phyloP scores from a whole-genome alignment of 2,329 filamentous ascomycete genomes.

The Aspergillus tubingensis region DNA sequence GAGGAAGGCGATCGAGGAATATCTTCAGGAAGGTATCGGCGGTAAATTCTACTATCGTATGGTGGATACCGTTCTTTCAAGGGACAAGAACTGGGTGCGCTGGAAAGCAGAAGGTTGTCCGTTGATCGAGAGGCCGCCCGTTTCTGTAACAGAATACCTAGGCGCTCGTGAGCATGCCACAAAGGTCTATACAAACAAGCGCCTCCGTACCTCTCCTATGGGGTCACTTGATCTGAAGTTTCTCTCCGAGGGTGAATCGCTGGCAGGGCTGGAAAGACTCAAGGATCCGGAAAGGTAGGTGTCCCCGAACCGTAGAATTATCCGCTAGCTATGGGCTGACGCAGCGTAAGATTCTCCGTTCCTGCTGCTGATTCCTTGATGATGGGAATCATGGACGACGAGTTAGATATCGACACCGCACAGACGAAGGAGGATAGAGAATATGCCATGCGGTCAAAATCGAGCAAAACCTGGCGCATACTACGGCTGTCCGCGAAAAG shows the following conservation, averaged over 20 bases:
- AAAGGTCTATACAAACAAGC: constrained; percentile 69
- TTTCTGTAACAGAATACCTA: constrained; percentile 69
- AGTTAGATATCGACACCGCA: constrained; percentile 85
- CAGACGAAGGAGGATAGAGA: constrained; percentile 63
- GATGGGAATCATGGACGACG: constrained; percentile 72
- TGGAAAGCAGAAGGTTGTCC: constrained; percentile 97
- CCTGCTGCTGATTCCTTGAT: constrained; percentile 72
- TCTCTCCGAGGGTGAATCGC: constrained; percentile 65
- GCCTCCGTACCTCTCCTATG: constrained; percentile 67
- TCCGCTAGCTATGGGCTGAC: constrained; percentile 17
- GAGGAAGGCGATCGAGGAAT: constrained; percentile 76
- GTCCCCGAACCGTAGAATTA: neutral
- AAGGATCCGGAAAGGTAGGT: constrained; percentile 60
- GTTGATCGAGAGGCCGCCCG: constrained; percentile 73
- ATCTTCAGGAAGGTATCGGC: constrained; percentile 76
- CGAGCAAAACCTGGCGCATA: constrained; percentile 88
- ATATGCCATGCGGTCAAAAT: constrained; percentile 67
- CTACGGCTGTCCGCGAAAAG: constrained; percentile 75
- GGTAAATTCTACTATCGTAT: constrained; percentile 94
- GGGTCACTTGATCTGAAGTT: constrained; percentile 78
- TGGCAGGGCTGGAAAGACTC: constrained; percentile 67
- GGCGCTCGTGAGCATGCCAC: constrained; percentile 67
- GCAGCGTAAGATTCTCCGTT: constrained; percentile 58
- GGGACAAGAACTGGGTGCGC: constrained; percentile 98
- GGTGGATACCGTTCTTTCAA: constrained; percentile 91